Base-by-base conservation (phyloP, 2,329 filamentous ascomycete genomes). In the Aspergillus sp. region DNA sequence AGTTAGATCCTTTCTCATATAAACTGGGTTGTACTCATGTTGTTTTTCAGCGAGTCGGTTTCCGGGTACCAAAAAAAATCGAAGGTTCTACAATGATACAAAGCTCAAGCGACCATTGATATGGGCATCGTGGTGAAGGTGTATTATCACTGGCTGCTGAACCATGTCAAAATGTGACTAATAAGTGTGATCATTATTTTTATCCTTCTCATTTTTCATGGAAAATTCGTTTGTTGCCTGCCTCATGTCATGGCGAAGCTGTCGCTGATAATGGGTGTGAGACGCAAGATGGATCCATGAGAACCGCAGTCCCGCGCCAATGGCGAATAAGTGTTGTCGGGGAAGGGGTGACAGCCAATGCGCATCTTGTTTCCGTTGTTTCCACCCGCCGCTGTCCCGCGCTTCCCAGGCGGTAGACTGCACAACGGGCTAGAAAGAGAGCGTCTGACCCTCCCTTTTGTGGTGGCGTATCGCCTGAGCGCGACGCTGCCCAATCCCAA, bases 391-490 rank as follows among this genome's bases (percentile, higher is more conserved):
- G 62, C 62, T 56, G 54, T 63, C 59, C 59, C 63, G 64, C 64
- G 63, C 64, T 65, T 65, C 63, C 61, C 62, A 62, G 56, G 62
- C 64, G 59, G 59, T 61, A 57, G 55, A 59, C 44, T 47, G 38
- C 43, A 55, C 51, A 38, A 38, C 48, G 53, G 51, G 41, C 39
- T 5, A 15, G 22, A 41, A 41, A 54, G 9, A 55, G 55, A 55
- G 64, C 61, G 62, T 61, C 60, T 51, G 56, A 50, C 34, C 53
- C 55, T 55, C 62, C 55, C 51, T 53, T 58, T 39, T 24, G 50
- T 47, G 38, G 62, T 68, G 65, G 66, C 65, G 66, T 67, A 62
- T 67, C 66, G 65, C 65, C 67, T 69, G 65, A 67, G 66, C 67
- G 66, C 66, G 62, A 65, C 63, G 65, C 65, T 58, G 51, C 55